Conservation (phyloP, 2,329 filamentous ascomycete genomes). For the Aphanoascus verrucosus region DNA sequence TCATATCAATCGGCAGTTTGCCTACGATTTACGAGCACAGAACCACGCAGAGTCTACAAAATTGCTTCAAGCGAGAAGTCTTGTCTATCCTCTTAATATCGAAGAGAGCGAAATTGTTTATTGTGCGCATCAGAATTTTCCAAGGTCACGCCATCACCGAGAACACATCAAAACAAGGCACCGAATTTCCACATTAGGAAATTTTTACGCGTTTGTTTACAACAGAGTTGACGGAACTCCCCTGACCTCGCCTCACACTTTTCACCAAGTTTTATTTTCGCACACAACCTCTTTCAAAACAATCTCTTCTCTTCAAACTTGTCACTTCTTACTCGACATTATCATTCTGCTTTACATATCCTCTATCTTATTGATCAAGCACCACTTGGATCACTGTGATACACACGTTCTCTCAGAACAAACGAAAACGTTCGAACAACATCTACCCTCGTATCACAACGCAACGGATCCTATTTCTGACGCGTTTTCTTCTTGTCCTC, state of each 20-base stretch:
- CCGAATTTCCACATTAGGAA: neutral
- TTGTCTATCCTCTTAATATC: neutral
- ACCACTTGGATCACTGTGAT: neutral
- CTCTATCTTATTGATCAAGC: neutral
- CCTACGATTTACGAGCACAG: neutral
- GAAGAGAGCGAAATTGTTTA: neutral
- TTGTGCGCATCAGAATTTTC: neutral
- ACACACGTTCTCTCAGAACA: neutral
- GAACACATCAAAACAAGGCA: constrained; percentile 1
- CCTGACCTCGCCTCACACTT: neutral
- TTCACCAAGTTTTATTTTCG: neutral
- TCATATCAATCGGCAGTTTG: neutral
- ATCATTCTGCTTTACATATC: neutral
- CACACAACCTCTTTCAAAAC: neutral
- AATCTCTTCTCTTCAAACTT: neutral
- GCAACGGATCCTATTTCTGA: neutral
- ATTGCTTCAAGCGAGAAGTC: neutral
- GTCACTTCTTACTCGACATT: neutral
- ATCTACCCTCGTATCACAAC: neutral
- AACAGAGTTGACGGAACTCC: constrained; percentile 4
- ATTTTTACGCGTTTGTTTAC: constrained; percentile 2
- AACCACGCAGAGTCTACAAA: neutral
- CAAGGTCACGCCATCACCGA: neutral
- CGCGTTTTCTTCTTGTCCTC: neutral
- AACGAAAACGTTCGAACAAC: too few relatives aligned